Evolutionary conservation across 208 protist genomes (phyloP).

Genomic region (Jaenimonas drosophilae): DNA sequence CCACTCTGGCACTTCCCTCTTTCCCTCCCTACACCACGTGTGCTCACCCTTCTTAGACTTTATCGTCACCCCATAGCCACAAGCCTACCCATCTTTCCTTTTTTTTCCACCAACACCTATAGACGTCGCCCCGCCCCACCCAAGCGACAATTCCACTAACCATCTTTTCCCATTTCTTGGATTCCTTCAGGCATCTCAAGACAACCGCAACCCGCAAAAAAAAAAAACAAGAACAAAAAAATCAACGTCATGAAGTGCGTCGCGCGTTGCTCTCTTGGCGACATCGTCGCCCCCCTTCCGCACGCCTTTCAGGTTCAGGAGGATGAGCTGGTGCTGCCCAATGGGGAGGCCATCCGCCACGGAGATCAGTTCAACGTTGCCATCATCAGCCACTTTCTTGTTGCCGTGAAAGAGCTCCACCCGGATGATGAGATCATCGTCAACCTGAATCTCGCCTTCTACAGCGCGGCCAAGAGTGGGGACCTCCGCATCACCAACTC

Average conservation of each 20-base stretch:
- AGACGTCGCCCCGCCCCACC: no score
- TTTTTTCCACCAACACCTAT: conserved; percentile 1
- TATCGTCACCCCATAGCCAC: no score
- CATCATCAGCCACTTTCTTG: conserved; percentile 70
- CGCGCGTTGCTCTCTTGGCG: conserved; percentile 25
- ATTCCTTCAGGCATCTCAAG: not conserved
- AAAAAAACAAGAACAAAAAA: conserved; percentile 8
- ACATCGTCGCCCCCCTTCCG: conserved; percentile 57
- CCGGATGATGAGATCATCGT: conserved; percentile 34
- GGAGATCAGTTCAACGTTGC: conserved; percentile 52
- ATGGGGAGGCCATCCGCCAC: conserved; percentile 31
- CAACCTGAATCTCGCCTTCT: conserved; percentile 64
- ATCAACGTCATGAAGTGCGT: conserved; percentile 33
- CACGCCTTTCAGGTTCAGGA: conserved; percentile 18
- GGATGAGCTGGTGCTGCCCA: conserved; percentile 35
- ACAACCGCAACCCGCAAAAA: conserved; percentile 2
- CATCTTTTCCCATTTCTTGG: no score
- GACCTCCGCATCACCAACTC: not conserved
- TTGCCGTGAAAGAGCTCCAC: conserved; percentile 29
- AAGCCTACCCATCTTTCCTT: conserved; percentile 3
- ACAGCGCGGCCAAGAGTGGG: conserved; percentile 23
- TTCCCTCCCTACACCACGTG: no score
- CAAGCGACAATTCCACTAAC: no score
- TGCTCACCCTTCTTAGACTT: no score
- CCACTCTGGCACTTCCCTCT: no score